Base-by-base conservation (phyloP, 768 basidiomycete genomes). In the Leccinum rimulosum region DNA sequence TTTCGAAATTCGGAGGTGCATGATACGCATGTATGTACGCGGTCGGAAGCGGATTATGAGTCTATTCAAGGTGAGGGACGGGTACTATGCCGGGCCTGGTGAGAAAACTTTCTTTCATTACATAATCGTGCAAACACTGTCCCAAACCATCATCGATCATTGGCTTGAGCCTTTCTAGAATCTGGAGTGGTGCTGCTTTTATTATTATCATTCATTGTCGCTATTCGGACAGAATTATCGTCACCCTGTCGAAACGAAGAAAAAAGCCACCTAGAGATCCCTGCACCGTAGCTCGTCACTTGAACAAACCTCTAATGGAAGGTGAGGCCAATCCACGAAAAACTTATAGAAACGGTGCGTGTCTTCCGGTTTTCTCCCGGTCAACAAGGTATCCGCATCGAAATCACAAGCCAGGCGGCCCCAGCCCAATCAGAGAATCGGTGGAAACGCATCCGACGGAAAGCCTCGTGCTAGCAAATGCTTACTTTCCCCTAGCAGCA, bases 401-500 rank as follows among this genome's bases (percentile, higher is more conserved):
- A 40, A 15, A 22, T 28, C 52, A 30, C 59, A 27, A 45, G 25
- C 36, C 40, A 27, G 59, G 38, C 17, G 17, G 22, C 30, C 52
- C 49, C 35, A 58, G 30, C 30, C 3, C 50, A 10, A 50, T 50
- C 50, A 31, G 30, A 50, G 3, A 15, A 50, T n/a, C 30, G 15
- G 10, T n/a, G 31, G n/a, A 50, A 30, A 50, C n/a, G 6, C 25
- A 25, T 33, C 55, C 30, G n/a, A 15, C 52, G 63, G 58, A 43
- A 56, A 48, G 4, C 35, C 11, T 43, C 51, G 38, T 40, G 38
- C 38, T 40, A 40, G 6, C 38, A 17, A 10, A 2, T 22, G 12
- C 49, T 50, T 11, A 1, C 19, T 56, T 62, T 61, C 52, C 47
- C 59, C 55, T 48, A 14, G 19, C 35, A 48, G 59, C 4, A 36